These are phyloP conservation scores for Phytophthora pseudosyringae DNA, from an alignment of 352 stramenopile genomes.

Conservation along the genomic window DNA sequence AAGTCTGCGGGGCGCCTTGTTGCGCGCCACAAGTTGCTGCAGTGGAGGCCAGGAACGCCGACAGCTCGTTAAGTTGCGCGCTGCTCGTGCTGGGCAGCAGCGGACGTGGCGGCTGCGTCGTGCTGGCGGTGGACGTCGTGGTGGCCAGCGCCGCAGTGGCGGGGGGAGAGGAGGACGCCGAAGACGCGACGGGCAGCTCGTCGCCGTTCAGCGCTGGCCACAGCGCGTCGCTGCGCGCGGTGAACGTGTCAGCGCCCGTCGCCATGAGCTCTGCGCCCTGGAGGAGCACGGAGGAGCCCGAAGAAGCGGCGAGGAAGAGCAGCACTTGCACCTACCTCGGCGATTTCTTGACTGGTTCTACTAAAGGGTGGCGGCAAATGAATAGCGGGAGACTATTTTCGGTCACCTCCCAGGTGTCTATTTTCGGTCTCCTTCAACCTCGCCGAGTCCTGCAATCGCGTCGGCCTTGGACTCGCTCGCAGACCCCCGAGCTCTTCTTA, in stretches of 20 bases:
- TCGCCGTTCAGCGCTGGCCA: constrained; percentile 28
- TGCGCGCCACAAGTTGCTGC: constrained; percentile 1
- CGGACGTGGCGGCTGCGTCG: constrained; percentile 10
- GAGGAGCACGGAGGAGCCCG: not conserved
- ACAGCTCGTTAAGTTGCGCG: constrained; percentile 37
- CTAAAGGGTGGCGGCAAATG: not conserved
- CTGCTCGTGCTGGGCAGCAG: constrained; percentile 10
- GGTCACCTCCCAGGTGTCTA: not conserved
- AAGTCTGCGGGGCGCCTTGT: constrained; percentile 22
- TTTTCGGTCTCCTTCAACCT: no score
- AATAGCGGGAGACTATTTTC: not conserved
- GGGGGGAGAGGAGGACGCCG: not conserved
- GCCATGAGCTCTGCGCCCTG: constrained; percentile 9
- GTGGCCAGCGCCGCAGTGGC: not conserved
- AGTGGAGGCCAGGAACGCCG: constrained; percentile 36
- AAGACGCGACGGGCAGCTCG: constrained; percentile 7
- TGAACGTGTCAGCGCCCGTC: constrained; percentile 17
- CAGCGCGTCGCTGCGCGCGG: constrained; percentile 12
- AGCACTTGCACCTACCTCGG: constrained; percentile 11
- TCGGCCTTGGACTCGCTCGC: no score
- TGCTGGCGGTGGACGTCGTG: constrained; percentile 1
- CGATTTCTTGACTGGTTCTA: constrained; percentile 28
- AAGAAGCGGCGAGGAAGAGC: not conserved
- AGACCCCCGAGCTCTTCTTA: no score
- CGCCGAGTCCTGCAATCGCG: no score